These are phyloP conservation scores for Tolypocladium pustulatum DNA, from an alignment of 2,329 filamentous ascomycete species.

Conservation along the genomic window DNA sequence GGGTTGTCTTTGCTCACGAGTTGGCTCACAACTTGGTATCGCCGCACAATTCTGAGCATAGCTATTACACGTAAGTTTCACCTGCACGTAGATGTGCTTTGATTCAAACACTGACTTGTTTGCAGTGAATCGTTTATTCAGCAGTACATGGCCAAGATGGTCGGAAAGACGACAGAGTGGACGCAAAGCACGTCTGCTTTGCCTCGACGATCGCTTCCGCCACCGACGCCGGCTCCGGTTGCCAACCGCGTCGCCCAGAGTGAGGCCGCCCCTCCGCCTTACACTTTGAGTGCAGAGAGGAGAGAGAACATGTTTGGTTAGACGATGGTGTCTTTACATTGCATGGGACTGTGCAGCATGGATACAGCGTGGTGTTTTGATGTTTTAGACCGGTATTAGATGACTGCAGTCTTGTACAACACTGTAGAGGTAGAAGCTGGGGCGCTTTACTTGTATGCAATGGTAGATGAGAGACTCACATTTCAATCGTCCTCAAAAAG, in stretches of 20 bases:
- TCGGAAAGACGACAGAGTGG: conserved; percentile 38
- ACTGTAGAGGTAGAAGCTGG: not conserved
- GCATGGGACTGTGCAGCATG: conserved; percentile 1
- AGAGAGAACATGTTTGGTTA: conserved; percentile 7
- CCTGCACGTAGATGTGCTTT: not conserved
- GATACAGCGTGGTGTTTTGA: not conserved
- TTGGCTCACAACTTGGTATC: conserved; percentile 84
- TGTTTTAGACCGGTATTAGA: not conserved
- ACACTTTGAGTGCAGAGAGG: conserved; percentile 5
- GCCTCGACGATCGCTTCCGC: conserved; percentile 3
- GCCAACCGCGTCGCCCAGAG: conserved; percentile 3
- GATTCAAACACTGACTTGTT: not conserved
- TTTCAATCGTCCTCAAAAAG: not conserved
- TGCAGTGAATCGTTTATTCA: conserved; percentile 63
- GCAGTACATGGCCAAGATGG: conserved; percentile 65
- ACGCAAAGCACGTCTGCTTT: conserved; percentile 4
- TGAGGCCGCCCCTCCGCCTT: conserved; percentile 12
- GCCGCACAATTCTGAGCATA: conserved; percentile 68
- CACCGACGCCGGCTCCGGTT: not conserved
- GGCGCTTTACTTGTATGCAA: not conserved
- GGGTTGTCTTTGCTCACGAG: conserved; percentile 91
- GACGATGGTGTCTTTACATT: not conserved
- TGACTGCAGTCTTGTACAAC: not conserved
- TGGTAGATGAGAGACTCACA: not conserved
- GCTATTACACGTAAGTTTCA: conserved; percentile 61